Base-by-base conservation (phyloP, 305 asterid genomes). In the Plantago lanceolata region DNA sequence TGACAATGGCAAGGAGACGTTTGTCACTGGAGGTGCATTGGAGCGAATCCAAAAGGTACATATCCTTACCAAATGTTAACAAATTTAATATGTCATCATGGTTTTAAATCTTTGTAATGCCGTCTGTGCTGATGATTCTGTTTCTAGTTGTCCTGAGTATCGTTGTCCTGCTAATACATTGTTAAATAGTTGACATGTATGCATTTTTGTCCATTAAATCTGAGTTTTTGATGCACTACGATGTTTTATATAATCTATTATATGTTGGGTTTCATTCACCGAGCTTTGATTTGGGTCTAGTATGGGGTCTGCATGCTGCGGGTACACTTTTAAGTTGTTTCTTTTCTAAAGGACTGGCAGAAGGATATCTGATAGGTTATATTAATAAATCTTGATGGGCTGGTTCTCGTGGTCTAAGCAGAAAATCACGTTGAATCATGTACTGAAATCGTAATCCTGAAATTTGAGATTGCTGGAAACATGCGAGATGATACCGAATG, bases 1-100 rank as follows among this genome's bases (percentile, higher is more conserved):
- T 80, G 96, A 93, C 69, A 78, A 73, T 54, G 98, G 97, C 66
- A 81, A 77, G 68, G 98, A 93, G 77, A 78, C 95, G 65, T 89
- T 93, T 82, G 59, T 84, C 28, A 84, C 98, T 18, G 98, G 95
- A 71, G 90, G 96, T 72, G 95, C 91, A 61, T 74, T 93, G 70
- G 97, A 93, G 61, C 74, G 78, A 74, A 82, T 87, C 65, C 95
- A 89, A 75, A 93, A 93, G 98, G 98, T 89, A 76, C 29, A 44
- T 21, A 17, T 71, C 60, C 64, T 77, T 71, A 43, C 43, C 26
- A 50, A 43, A 35, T 65, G 59, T 71, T 26, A 45, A 53, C 56
- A 52, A 57, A 59, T 63, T 40, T 57, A 60, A 48, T 14, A 28
- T 59, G 64, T 18, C 14, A 57, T 18, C 21, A 59, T 58, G 35